phyloP scores from a whole-genome alignment of 495 filamentous ascomycete genomes.

The Neurospora sp. region DNA sequence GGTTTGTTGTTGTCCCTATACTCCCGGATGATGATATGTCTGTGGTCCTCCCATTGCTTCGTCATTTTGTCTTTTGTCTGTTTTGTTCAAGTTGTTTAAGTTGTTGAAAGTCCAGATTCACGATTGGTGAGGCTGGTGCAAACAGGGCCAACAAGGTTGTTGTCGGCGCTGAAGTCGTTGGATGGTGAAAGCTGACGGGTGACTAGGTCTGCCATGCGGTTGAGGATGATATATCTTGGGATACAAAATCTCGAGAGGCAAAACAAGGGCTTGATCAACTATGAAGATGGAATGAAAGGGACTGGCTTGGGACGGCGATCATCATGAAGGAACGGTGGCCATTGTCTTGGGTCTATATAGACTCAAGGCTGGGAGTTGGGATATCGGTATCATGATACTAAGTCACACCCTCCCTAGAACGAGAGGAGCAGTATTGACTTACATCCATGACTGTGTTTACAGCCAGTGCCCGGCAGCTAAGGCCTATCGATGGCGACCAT shows the following conservation, averaged over 20 bases:
- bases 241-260: not conserved
- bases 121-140: not conserved
- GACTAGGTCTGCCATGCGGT: not conserved
- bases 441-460: not conserved
- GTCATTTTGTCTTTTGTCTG: constrained; percentile 22
- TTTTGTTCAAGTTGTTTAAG: not conserved
- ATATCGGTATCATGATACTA: not conserved
- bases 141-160: not conserved
- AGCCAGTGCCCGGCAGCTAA: not conserved
- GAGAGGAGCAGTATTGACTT: not conserved
- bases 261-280: not conserved
- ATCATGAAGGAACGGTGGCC: not conserved
- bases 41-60: constrained; percentile 31
- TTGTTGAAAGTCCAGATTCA: not conserved
- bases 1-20: constrained; percentile 33
- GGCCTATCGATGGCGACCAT: not conserved
- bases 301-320: not conserved
- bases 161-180: not conserved
- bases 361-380: not conserved
- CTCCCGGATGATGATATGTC: constrained; percentile 25
- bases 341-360: not conserved
- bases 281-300: not conserved
- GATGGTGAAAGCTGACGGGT: not conserved
- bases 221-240: not conserved
- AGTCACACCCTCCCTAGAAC: not conserved